Conservation (phyloP, 2,329 filamentous ascomycete genomes). For the Epichloe brachyelytri region DNA sequence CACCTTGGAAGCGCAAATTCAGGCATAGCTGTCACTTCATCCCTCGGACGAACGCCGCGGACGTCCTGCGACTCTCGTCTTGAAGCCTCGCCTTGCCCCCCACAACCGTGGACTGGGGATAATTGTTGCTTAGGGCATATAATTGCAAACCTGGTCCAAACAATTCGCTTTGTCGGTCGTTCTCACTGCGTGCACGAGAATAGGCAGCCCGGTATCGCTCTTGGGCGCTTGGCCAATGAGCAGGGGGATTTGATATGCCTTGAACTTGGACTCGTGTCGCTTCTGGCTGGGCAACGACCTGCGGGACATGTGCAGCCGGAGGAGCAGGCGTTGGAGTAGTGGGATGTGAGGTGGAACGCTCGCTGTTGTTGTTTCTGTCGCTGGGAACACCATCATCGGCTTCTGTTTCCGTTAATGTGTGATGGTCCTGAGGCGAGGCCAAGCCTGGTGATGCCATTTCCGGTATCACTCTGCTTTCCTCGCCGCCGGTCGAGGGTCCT, state of each 20-base stretch:
- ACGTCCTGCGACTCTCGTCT: not conserved
- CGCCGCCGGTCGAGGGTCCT: not conserved
- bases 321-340: not conserved
- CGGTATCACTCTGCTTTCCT: not conserved
- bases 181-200: not conserved
- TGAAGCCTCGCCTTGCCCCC: not conserved
- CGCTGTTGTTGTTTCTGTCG: not conserved
- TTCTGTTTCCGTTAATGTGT: not conserved
- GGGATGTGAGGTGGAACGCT: not conserved
- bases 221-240: not conserved
- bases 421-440: not conserved
- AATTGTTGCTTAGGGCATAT: not conserved
- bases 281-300: not conserved
- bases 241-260: not conserved
- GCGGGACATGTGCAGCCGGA: not conserved
- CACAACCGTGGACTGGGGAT: not conserved
- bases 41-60: not conserved
- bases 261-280: not conserved
- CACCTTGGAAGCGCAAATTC: conserved; percentile 57
- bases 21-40: conserved; percentile 6
- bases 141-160: not conserved
- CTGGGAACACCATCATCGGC: not conserved
- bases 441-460: not conserved
- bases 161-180: not conserved
- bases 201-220: not conserved